Conservation (phyloP, 345 rosid species). For the Citrus hindsii region DNA sequence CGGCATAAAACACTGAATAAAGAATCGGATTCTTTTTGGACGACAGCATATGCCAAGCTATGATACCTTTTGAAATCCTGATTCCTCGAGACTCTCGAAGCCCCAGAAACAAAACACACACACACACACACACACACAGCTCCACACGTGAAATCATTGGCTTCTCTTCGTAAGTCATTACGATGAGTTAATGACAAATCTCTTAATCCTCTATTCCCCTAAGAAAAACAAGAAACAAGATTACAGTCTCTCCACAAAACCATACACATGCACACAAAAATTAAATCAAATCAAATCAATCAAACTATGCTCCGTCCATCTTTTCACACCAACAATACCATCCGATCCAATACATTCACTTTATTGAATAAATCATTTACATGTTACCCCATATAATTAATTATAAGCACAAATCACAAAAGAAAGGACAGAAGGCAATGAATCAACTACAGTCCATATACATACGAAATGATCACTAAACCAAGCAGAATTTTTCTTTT, state of each 20-base stretch:
- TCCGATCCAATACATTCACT: not conserved
- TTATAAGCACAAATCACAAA: not conserved
- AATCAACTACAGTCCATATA: not conserved
- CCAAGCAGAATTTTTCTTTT: not conserved
- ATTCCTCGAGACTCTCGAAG: not conserved
- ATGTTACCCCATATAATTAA: not conserved
- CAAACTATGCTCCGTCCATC: not conserved
- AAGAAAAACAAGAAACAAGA: not conserved
- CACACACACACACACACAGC: too few relatives aligned
- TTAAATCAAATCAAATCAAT: not conserved
- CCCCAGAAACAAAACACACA: too few relatives aligned
- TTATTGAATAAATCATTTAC: slow-evolving; percentile 11
- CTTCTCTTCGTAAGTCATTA: not conserved
- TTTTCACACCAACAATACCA: not conserved
- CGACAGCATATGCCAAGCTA: slow-evolving; percentile 12
- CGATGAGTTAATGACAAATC: not conserved
- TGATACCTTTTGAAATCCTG: not conserved
- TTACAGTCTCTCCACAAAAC: not conserved
- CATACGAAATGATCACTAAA: not conserved
- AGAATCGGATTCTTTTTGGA: not conserved
- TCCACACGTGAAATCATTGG: not conserved
- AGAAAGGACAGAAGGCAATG: not conserved
- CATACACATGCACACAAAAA: too few relatives aligned
- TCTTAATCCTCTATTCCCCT: too few relatives aligned
- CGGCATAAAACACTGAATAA: too few relatives aligned